Conservation (phyloP, 2,329 filamentous ascomycete genomes). For the Colletotrichum viniferum region DNA sequence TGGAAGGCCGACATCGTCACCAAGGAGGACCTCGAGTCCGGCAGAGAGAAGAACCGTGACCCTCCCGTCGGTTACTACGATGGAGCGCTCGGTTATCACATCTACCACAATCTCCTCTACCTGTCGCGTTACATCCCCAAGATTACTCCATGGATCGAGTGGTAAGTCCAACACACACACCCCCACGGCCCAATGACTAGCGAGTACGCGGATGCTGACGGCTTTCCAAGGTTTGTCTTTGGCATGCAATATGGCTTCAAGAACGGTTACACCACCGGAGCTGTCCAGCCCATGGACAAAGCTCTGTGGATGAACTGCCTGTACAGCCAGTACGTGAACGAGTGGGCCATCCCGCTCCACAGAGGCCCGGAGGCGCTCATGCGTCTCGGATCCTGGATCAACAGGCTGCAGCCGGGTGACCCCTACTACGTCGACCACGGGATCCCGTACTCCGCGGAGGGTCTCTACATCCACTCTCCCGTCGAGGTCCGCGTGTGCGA, state of each 20-base stretch:
- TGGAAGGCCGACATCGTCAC: constrained; percentile 85
- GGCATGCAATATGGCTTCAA: constrained; percentile 96
- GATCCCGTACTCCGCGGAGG: constrained; percentile 80
- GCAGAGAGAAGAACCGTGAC: constrained; percentile 61
- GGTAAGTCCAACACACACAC: constrained; percentile 44
- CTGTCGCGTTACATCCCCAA: constrained; percentile 78
- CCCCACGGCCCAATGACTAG: neutral
- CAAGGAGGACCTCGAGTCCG: constrained; percentile 62
- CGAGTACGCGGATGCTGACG: neutral
- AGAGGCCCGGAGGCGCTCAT: constrained; percentile 86
- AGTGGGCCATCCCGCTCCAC: constrained; percentile 90
- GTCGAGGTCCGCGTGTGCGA: constrained; percentile 89
- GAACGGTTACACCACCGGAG: constrained; percentile 68
- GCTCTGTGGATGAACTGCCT: constrained; percentile 96
- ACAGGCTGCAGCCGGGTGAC: constrained; percentile 65
- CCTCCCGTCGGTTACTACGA: constrained; percentile 81
- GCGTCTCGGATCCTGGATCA: constrained; percentile 86
- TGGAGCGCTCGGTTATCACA: constrained; percentile 78
- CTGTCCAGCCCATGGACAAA: constrained; percentile 79
- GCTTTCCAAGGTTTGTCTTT: constrained; percentile 78
- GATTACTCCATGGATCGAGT: constrained; percentile 87
- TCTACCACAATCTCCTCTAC: constrained; percentile 91
- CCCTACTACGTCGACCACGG: constrained; percentile 65
- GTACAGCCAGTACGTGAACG: constrained; percentile 96
- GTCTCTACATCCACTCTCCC: constrained; percentile 87